These are phyloP conservation scores for Cryomyces minteri DNA, from an alignment of 495 filamentous ascomycete genomes.

Conservation along the genomic window DNA sequence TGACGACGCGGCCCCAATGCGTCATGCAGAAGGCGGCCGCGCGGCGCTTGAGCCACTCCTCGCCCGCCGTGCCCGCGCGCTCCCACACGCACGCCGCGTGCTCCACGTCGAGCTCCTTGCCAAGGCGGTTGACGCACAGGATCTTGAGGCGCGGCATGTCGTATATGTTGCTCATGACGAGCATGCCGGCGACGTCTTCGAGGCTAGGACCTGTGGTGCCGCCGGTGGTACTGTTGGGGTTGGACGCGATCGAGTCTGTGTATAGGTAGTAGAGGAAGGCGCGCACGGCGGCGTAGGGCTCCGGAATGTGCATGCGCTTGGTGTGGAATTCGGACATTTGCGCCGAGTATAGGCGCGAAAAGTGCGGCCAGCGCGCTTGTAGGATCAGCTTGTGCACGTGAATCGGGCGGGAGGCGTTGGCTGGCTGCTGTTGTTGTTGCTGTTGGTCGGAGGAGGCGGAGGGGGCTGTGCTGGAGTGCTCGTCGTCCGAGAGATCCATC, in stretches of 20 bases:
- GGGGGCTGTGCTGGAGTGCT: slow-evolving; percentile 29
- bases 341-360: slow-evolving; percentile 69
- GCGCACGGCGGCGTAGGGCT: slow-evolving; percentile 84
- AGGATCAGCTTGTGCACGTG: slow-evolving; percentile 87
- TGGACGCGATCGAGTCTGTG: slow-evolving; percentile 68
- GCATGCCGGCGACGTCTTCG: slow-evolving; percentile 77
- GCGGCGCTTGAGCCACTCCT: slow-evolving; percentile 80
- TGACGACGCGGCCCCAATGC: slow-evolving; percentile 88
- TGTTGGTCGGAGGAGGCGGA: slow-evolving; percentile 15
- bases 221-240: slow-evolving; percentile 20
- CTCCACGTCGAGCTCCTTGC: slow-evolving; percentile 78
- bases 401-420: slow-evolving; percentile 67
- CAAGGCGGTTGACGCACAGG: slow-evolving; percentile 72
- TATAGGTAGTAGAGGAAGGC: slow-evolving; percentile 94
- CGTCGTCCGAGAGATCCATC: slow-evolving; percentile 31
- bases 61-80: slow-evolving; percentile 69
- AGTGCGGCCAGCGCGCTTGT: slow-evolving; percentile 91
- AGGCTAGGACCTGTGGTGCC: slow-evolving; percentile 44
- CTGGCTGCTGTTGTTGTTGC: slow-evolving; percentile 11
- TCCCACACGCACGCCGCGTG: slow-evolving; percentile 95
- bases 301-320: slow-evolving; percentile 92
- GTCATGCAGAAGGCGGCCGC: slow-evolving; percentile 76
- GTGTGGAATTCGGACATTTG: slow-evolving; percentile 96
- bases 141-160: slow-evolving; percentile 84
- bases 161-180: slow-evolving; percentile 96